Conservation (phyloP, 192 early-diverging fungal species). For the Coemansia sp. region DNA sequence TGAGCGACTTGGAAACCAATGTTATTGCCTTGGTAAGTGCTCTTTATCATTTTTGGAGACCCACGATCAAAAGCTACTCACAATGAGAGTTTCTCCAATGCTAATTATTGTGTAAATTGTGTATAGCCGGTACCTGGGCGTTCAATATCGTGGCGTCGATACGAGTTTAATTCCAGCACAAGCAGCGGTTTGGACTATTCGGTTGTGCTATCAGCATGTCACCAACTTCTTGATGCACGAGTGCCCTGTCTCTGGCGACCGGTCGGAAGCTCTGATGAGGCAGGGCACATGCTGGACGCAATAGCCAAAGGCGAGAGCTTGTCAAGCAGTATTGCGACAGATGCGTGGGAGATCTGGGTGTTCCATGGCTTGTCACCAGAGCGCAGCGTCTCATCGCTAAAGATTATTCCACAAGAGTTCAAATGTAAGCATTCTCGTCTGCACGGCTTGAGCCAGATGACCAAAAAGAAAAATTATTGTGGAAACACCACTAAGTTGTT, state of each 20-base stretch:
- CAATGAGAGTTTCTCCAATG: neutral
- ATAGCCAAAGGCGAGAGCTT: slow-evolving; percentile 5
- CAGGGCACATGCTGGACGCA: slow-evolving; percentile 1
- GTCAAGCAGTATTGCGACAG: neutral
- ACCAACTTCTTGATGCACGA: slow-evolving; percentile 32
- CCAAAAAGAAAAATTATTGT: neutral
- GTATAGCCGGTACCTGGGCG: slow-evolving; percentile 22
- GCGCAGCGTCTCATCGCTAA: slow-evolving; percentile 1
- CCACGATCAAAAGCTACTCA: neutral
- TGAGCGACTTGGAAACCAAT: slow-evolving; percentile 51
- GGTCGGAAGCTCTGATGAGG: slow-evolving; percentile 10
- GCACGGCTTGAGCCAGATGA: neutral
- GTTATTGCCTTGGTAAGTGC: slow-evolving; percentile 50
- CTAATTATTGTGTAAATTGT: neutral
- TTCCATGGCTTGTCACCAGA: slow-evolving; percentile 28
- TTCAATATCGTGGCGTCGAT: slow-evolving; percentile 46
- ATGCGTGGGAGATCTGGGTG: slow-evolving; percentile 41
- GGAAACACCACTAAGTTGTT: too few species aligned
- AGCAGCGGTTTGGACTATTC: slow-evolving; percentile 4
- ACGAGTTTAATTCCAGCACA: slow-evolving; percentile 21
- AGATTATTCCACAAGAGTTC: slow-evolving; percentile 29
- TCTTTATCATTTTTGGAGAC: neutral
- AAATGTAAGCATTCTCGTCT: slow-evolving; percentile 16
- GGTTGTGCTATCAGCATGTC: slow-evolving; percentile 31
- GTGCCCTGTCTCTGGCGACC: slow-evolving; percentile 48